Conservation (phyloP, 345 rosid genomes). For the Euphorbia pulcherrima region DNA sequence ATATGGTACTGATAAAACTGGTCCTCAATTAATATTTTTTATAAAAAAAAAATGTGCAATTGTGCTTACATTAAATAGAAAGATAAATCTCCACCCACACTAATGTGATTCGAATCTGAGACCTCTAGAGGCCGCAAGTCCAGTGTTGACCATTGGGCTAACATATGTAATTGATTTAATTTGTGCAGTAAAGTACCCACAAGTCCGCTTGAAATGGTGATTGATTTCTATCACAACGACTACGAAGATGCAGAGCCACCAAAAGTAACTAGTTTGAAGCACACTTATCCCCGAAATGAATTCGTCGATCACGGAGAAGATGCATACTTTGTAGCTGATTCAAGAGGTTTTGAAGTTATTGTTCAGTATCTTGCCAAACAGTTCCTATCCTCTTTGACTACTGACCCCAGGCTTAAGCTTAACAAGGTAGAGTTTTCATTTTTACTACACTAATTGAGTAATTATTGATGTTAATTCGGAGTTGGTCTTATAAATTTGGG, state of each 20-base stretch:
- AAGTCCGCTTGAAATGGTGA: conserved; percentile 36
- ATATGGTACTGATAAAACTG: no score
- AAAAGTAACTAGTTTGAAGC: conserved; percentile 28
- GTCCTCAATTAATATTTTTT: no score
- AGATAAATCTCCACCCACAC: no score
- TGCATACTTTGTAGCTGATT: conserved; percentile 29
- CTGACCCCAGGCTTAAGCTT: conserved; percentile 31
- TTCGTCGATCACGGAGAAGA: conserved; percentile 24
- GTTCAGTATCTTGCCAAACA: conserved; percentile 26
- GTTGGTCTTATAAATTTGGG: no score
- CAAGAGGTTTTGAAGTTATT: conserved; percentile 26
- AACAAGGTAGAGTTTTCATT: conserved; percentile 29
- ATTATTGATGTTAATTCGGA: neutral
- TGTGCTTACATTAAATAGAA: no score
- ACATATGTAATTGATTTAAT: no score
- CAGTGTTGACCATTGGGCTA: no score
- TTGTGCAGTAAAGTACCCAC: conserved; percentile 23
- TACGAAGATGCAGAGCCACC: conserved; percentile 37
- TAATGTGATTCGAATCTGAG: no score
- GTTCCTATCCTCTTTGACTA: conserved; percentile 17
- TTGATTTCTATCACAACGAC: conserved; percentile 33
- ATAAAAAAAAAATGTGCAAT: no score
- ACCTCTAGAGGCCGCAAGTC: no score
- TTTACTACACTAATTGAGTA: neutral
- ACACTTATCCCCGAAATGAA: conserved; percentile 23